Conservation (phyloP, 2,329 filamentous ascomycete genomes). For the Cadophora sp. region DNA sequence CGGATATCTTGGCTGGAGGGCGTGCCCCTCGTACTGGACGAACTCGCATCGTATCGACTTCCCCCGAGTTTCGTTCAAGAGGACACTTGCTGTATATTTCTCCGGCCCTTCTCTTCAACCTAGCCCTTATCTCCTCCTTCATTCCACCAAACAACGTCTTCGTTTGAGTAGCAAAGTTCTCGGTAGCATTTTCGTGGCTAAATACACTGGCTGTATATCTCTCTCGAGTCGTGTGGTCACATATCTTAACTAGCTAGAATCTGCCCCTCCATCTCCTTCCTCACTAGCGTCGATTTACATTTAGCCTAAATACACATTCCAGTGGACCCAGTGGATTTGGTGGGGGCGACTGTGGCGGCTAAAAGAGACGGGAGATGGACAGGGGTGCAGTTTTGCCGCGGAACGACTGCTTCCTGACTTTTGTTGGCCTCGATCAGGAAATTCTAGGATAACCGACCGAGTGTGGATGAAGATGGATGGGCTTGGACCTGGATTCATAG, state of each 20-base stretch:
- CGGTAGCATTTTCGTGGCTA: background rate
- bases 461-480: no score
- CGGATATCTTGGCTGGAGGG: background rate
- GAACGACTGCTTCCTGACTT: conserved; percentile 8
- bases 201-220: conserved; percentile 6
- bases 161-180: background rate
- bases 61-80: no score
- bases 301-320: conserved; percentile 9
- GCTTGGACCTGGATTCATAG: no score
- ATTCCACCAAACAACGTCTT: background rate
- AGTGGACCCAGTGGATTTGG: background rate
- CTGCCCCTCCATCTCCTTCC: background rate
- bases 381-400: conserved; percentile 8
- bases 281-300: background rate
- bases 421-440: background rate
- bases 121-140: background rate
- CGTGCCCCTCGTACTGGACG: background rate
- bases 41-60: no score
- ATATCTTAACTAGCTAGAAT: background rate
- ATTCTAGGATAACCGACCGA: background rate
- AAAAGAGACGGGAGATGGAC: conserved; percentile 9
- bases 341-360: conserved; percentile 11
- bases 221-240: conserved; percentile 11
- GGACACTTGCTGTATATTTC: no score
- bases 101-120: background rate